Conservation (phyloP, 139 green algal genomes). For the Haematococcus lacustris region DNA sequence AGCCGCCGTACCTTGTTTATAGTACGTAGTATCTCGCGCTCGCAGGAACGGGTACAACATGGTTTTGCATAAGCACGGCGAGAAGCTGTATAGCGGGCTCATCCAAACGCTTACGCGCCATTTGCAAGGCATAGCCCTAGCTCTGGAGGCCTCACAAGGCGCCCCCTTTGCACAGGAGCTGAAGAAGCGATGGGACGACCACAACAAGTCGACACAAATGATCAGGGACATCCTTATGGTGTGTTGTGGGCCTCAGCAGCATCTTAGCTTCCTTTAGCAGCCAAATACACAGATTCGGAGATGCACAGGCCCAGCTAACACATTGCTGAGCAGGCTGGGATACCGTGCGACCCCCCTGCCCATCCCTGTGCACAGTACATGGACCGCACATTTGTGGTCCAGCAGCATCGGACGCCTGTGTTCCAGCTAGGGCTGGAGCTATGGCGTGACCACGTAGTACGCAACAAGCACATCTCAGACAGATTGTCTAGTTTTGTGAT, state of each 20-base stretch:
- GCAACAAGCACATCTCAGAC: constrained; percentile 53
- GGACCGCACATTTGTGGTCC: constrained; percentile 92
- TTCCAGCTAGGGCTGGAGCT: constrained; percentile 87
- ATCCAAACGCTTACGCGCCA: constrained; percentile 64
- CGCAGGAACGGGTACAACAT: constrained; percentile 98
- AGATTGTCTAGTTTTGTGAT: constrained; percentile 70
- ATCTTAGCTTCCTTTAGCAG: no score
- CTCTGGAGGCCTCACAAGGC: constrained; percentile 66
- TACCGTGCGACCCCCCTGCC: no score
- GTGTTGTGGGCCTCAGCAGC: no score
- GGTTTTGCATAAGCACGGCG: constrained; percentile 96
- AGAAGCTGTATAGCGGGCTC: constrained; percentile 86
- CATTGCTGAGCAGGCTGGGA: no score
- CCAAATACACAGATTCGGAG: no score
- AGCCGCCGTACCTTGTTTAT: background rate
- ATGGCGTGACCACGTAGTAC: constrained; percentile 85
- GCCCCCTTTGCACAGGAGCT: constrained; percentile 81
- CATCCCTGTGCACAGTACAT: constrained; percentile 91
- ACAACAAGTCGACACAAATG: constrained; percentile 93
- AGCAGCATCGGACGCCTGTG: constrained; percentile 82
- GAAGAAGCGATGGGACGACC: constrained; percentile 77
- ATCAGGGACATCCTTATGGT: constrained; percentile 98
- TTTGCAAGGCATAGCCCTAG: constrained; percentile 56
- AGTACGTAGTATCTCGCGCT: background rate
- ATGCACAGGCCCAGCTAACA: no score